Evolutionary conservation across 2,329 filamentous ascomycete genomes (phyloP).

Genomic region (Penicillium concentricum): DNA sequence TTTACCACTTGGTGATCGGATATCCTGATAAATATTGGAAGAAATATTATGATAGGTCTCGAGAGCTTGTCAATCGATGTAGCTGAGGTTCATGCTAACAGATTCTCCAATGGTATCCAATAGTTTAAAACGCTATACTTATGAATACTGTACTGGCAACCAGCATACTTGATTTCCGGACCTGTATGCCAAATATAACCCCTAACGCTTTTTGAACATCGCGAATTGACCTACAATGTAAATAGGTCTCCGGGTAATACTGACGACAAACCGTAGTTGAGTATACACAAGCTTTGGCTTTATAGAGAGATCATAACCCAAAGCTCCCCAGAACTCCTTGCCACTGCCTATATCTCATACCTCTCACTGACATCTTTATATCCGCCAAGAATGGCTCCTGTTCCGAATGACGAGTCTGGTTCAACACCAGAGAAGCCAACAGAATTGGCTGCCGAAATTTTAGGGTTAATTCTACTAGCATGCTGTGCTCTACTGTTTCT

Average conservation of each 20-base stretch:
- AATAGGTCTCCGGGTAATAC: not conserved
- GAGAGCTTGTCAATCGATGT: too few relatives aligned
- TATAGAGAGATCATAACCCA: not conserved
- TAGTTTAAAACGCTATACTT: too few relatives aligned
- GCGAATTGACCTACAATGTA: too few relatives aligned
- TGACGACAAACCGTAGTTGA: not conserved
- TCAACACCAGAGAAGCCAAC: not conserved
- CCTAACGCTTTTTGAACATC: not conserved
- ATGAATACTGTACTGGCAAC: too few relatives aligned
- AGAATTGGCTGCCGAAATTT: not conserved
- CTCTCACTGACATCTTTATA: not conserved
- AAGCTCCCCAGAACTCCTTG: too few relatives aligned
- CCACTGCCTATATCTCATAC: not conserved
- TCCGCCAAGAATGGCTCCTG: not conserved
- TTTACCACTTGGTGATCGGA: too few relatives aligned
- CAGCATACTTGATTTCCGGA: too few relatives aligned
- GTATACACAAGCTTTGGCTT: not conserved
- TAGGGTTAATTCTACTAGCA: not conserved
- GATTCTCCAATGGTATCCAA: too few relatives aligned
- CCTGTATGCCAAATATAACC: not conserved
- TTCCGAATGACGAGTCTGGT: not conserved
- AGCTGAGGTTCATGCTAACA: too few relatives aligned
- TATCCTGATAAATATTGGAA: too few relatives aligned
- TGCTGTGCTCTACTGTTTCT: not conserved
- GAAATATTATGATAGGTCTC: too few relatives aligned